Evolutionary conservation across 1,139 yeast genomes (phyloP), one percentile per base, ranked within the genome.

Genomic region (Geotrichum macrosporum): DNA sequence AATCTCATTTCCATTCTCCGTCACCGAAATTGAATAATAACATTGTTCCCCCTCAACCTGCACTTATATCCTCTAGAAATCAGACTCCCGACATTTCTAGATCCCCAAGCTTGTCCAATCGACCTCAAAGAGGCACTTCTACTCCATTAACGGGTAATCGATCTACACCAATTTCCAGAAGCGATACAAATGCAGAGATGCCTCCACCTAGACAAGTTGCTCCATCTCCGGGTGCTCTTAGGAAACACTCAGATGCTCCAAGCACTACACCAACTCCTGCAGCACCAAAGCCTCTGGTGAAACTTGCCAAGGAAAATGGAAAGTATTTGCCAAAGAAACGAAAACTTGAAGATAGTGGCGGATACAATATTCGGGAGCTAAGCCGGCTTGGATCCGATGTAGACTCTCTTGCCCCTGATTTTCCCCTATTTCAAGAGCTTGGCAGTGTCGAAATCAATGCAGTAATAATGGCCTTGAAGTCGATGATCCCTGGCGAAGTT

Each of bases 381-480:
- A 75, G 87, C 0, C 77, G 76, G 16, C 67, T 84, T 27, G 96
- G 95, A 2, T 81, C 81, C 47, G 95, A 88, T 59, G 75, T 87
- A 38, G 96, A 89, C 56, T 76, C 80, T 18, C 73, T 86, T 47
- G 82, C 84, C 53, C 95, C 96, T 0, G 89, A 85, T 2, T 89
- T 84, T 57, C 73, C 94, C 35, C 82, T 84, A 66, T 88, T 95
- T 6, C 95, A 95, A 0, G 98, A 92, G 61, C 70, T 88, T 46
- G 97, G 97, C 1, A 72, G 82, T 0, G 75, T 89, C 18, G 88
- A 85, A 60, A 64, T 92, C 22, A 94, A 84, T 55, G 92, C 96
- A 0, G 67, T 92, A 47, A 77, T 84, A 1, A 80, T 87, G 83
- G 75, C 88, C 3, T 67, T 92, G 53, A 78, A 78, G 41, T 81